Base-by-base conservation (phyloP, 257 asterid species). In the Mitragyna speciosa region DNA sequence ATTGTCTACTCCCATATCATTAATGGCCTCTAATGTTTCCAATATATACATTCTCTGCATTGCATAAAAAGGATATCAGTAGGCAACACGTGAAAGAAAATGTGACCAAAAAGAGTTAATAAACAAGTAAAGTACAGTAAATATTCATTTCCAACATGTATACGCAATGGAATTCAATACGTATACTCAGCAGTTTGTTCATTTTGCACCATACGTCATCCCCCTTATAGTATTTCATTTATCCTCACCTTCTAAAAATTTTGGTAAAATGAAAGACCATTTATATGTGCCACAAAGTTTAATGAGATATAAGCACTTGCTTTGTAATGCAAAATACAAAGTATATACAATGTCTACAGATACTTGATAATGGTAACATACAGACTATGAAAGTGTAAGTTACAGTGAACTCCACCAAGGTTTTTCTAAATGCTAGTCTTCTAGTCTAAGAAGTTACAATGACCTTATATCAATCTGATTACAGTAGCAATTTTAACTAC, bases 21-120 rank as follows among this genome's bases (percentile, higher is more conserved):
- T 90, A 85, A 94, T 83, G 77, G 93, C 94, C 86, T 95, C 99
- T 59, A 92, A 78, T 63, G 96, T 88, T 83, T 92, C 98, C 83
- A 92, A 87, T 70, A 91, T 85, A 70, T 85, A 85, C 95, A 93
- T 88, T 85, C 98, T 93, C 99, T 95, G 92, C 78, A 84, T 81
- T 67, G 39, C 76, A 52, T 15, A 69, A 75, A 61, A 70, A 36
- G 33, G 65, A 36, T 5, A 61, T 75, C 26, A 70, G 69, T 47
- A 52, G 12, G 73, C 28, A 75, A 33, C 14, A 22, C 4, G 22
- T 69, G 71, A 24, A 70, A n/a, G 17, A 41, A 26, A 64, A 43
- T 66, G 22, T 11, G 5, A 47, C 51, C 7, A 65, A n/a, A 76
- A 28, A 39, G 10, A 75, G 4, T 52, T 14, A 69, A 26, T 41